phyloP scores from a whole-genome alignment of 2,329 filamentous ascomycete species.

The Fusarium tupiense region DNA sequence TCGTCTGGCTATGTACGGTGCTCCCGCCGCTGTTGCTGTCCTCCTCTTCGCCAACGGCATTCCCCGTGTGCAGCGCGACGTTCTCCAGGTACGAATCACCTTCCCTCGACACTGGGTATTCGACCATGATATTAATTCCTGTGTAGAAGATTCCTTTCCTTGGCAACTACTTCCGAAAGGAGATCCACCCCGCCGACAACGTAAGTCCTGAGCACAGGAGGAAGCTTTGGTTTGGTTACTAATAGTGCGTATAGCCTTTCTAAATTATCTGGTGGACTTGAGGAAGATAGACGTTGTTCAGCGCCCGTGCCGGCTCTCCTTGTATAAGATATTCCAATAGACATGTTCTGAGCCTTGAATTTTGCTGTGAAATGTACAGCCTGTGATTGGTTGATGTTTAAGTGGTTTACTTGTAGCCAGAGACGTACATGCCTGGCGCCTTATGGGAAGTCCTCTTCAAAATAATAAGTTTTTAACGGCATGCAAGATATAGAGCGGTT shows the following conservation, averaged over 20 bases:
- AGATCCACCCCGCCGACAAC: conserved; percentile 69
- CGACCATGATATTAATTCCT: conserved; percentile 35
- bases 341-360: conserved; percentile 42
- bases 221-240: conserved; percentile 16
- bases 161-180: conserved; percentile 60
- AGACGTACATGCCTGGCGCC: background rate
- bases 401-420: background rate
- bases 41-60: conserved; percentile 71
- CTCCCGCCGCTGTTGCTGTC: conserved; percentile 65
- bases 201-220: conserved; percentile 54
- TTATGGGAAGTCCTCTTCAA: background rate
- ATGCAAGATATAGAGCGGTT: background rate
- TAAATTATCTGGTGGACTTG: conserved; percentile 47
- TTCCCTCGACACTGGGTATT: background rate
- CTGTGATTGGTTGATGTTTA: conserved; percentile 36
- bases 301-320: conserved; percentile 43
- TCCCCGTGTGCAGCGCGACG: conserved; percentile 67
- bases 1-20: conserved; percentile 65
- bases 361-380: conserved; percentile 42
- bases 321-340: conserved; percentile 54
- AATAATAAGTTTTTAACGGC: background rate
- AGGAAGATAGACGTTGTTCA: conserved; percentile 44
- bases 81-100: conserved; percentile 61
- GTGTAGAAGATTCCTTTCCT: conserved; percentile 65
- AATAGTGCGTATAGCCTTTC: conserved; percentile 50